phyloP scores from a whole-genome alignment of 768 basidiomycete genomes.

The Leccinum ochraceum region DNA sequence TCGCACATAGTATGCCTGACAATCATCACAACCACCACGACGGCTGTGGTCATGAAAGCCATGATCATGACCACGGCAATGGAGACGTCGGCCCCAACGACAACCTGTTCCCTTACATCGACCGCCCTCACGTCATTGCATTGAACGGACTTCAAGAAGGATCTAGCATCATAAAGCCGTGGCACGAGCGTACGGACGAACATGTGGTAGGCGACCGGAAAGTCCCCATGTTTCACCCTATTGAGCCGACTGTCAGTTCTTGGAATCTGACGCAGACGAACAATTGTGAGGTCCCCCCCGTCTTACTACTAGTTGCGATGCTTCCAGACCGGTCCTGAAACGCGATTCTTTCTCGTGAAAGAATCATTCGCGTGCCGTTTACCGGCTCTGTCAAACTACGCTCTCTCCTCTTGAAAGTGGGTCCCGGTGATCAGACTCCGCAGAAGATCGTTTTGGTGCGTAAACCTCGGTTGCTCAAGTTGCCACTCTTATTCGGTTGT shows the following conservation, averaged over 20 bases:
- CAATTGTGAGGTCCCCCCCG: slow-evolving; percentile 60
- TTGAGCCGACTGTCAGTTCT: slow-evolving; percentile 47
- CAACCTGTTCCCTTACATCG: slow-evolving; percentile 74
- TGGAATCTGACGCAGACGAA: slow-evolving; percentile 92
- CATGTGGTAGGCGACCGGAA: slow-evolving; percentile 47
- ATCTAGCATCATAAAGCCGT: slow-evolving; percentile 77
- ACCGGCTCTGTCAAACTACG: slow-evolving; percentile 84
- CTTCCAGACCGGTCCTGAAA: slow-evolving; percentile 7
- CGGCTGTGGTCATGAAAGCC: slow-evolving; percentile 58
- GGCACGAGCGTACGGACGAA: slow-evolving; percentile 78
- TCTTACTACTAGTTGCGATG: not conserved
- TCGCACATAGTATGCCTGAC: slow-evolving; percentile 15
- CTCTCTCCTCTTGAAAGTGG: slow-evolving; percentile 80
- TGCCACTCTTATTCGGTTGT: not conserved
- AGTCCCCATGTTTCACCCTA: slow-evolving; percentile 1
- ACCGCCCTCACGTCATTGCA: slow-evolving; percentile 76
- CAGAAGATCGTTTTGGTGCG: slow-evolving; percentile 68
- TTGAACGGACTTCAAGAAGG: slow-evolving; percentile 62
- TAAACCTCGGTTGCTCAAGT: slow-evolving; percentile 4
- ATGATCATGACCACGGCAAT: slow-evolving; percentile 57
- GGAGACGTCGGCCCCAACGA: slow-evolving; percentile 55
- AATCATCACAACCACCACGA: slow-evolving; percentile 47
- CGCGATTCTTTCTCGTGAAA: slow-evolving; percentile 29
- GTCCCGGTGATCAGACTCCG: slow-evolving; percentile 79
- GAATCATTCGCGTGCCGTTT: slow-evolving; percentile 85